Base-by-base conservation (phyloP, 78 protist genomes). In the Dictyostelium capitatum region DNA sequence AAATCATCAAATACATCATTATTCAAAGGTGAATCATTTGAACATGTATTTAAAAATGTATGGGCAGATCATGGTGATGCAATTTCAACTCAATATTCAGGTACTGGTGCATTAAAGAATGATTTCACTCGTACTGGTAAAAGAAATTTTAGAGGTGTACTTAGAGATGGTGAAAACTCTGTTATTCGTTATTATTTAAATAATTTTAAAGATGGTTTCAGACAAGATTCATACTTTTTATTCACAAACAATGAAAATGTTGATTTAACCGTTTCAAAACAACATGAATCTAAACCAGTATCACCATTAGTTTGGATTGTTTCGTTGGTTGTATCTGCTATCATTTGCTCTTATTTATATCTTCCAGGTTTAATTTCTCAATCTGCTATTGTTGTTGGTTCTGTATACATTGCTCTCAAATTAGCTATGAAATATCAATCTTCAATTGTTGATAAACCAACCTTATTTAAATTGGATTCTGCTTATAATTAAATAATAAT, bases 41-140 rank as follows among this genome's bases (percentile, higher is more conserved):
- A 90, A 19, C 4, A 30, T 32, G 57, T 72, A 0, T 81, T 77
- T 51, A 90, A 90, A 28, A 82, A 90, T 54, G 50, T 70, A 6
- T 95, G 97, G 97, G 97, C 91, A 7, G 92, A 95, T 41, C 89
- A 95, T 28, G 97, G 90, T n/a, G 95, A 95, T 28, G 43, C 53
- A 41, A 57, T 95, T 25, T 43, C 75, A 4, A 51, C 80, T 11
- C 97, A 83, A 69, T 95, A 95, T 89, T 48, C 83, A 28, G 97
- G 97, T 17, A 95, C 97, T 6, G 91, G 95, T 12, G 97, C 97
- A 7, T n/a, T 95, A 12, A 95, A 95, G 78, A 90, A 80, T 32
- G 97, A 95, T 70, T 82, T 82, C 64, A 95, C 97, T 15, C 32
- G 95, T 28, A 80, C 90, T 9, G 95, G 95, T 57, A 91, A 79